Percentiles rank a stretch among this genome's conserved stretches.
phyloP scores from a whole-genome alignment of 352 stramenopile genomes.

The Phytophthora boehmeriae region DNA sequence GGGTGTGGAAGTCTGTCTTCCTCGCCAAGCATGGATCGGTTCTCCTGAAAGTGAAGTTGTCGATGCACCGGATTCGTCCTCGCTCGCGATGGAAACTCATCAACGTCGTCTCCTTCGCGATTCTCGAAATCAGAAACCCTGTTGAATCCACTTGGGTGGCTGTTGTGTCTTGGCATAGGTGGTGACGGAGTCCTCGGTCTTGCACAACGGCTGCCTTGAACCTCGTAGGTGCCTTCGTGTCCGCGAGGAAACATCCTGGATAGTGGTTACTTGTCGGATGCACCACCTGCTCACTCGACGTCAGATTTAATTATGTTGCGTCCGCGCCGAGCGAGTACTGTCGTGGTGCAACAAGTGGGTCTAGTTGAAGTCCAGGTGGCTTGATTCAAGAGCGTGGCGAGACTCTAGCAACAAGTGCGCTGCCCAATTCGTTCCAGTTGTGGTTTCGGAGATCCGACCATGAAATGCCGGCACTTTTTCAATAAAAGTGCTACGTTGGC shows the following conservation, averaged over 20 bases:
- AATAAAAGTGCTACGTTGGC: slow-evolving; percentile 7
- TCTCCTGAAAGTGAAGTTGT: background rate
- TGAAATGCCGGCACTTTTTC: slow-evolving; percentile 8
- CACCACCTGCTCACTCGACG: background rate
- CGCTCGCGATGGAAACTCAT: background rate
- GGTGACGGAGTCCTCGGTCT: slow-evolving; percentile 10
- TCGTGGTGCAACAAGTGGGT: slow-evolving; percentile 4
- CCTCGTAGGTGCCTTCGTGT: slow-evolving; percentile 1
- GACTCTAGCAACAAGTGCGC: slow-evolving; percentile 5
- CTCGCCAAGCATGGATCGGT: slow-evolving; percentile 9
- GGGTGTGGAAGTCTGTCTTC: background rate
- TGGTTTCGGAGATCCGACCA: slow-evolving; percentile 21
- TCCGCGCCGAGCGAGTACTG: slow-evolving; percentile 11
- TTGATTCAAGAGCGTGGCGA: slow-evolving; percentile 28
- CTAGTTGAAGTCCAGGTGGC: slow-evolving; percentile 18
- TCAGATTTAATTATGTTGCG: slow-evolving; percentile 1
- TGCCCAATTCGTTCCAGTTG: slow-evolving; percentile 18
- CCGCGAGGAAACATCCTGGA: slow-evolving; percentile 27
- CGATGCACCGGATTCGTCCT: background rate
- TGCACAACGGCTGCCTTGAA: background rate
- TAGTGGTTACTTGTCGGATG: slow-evolving; percentile 13
- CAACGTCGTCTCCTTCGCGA: slow-evolving; percentile 1
- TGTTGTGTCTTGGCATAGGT: slow-evolving; percentile 8
- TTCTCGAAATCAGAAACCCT: background rate
- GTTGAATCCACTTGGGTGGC: background rate